Evolutionary conservation across 345 rosid species (phyloP).

Genomic region (Citrus glauca): DNA sequence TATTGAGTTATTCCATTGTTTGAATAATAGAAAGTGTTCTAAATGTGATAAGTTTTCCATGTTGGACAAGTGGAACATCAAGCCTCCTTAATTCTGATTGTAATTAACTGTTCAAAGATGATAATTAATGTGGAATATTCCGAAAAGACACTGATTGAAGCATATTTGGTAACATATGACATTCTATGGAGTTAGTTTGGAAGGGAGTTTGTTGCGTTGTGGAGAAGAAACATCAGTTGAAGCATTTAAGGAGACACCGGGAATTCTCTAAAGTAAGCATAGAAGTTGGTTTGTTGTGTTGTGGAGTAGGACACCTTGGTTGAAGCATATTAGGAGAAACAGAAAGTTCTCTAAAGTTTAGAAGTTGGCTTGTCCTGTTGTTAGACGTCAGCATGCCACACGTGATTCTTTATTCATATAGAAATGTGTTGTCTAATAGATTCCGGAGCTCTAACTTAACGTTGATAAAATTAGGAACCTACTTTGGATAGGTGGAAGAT

Average conservation of each 20-base stretch:
- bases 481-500: neutral
- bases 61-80: slow-evolving; percentile 5
- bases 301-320: neutral
- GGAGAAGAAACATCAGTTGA: neutral
- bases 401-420: neutral
- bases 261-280: neutral
- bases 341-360: neutral
- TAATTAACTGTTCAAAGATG: neutral
- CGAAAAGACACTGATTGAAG: neutral
- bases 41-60: neutral
- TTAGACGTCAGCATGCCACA: neutral
- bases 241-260: neutral
- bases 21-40: neutral
- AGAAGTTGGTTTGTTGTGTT: slow-evolving; percentile 10
- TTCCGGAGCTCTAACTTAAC: neutral
- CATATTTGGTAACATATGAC: neutral
- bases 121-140: neutral
- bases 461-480: neutral
- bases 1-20: neutral
- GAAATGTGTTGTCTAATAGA: neutral
- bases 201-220: slow-evolving; percentile 2
- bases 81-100: neutral
- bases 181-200: neutral
- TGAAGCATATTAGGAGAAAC: neutral
- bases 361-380: slow-evolving; percentile 8